Evolutionary conservation across 164 flowering plant species (phyloP).

Genomic region (Tetrastigma voinierianum): DNA sequence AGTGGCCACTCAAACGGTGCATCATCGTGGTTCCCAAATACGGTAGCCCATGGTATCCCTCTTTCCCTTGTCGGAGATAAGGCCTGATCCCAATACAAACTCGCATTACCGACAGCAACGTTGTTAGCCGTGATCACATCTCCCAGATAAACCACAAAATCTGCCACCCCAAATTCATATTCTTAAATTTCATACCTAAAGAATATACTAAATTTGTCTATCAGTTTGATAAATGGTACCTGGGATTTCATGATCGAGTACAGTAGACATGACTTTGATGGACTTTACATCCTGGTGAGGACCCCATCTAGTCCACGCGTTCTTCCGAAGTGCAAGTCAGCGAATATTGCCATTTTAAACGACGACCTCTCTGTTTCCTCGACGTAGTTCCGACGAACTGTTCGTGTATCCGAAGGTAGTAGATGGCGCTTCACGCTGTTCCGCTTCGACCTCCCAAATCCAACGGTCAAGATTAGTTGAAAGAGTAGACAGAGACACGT

Average conservation of each 20-base stretch:
- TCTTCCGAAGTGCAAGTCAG: conserved; percentile 83
- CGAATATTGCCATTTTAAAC: too few relatives aligned
- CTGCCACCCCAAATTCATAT: conserved; percentile 33
- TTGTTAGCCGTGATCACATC: conserved; percentile 90
- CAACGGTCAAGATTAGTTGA: conserved; percentile 3
- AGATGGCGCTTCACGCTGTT: neutral
- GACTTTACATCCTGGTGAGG: conserved; percentile 71
- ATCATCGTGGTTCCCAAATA: conserved; percentile 93
- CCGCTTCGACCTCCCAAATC: neutral
- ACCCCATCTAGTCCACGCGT: conserved; percentile 88
- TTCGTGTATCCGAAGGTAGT: too few relatives aligned
- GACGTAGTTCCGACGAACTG: conserved; percentile 11
- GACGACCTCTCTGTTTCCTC: conserved; percentile 27
- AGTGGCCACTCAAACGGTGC: conserved; percentile 80
- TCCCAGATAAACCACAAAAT: conserved; percentile 83
- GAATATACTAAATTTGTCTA: neutral
- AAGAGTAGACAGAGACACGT: conserved; percentile 1
- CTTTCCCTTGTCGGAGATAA: conserved; percentile 58
- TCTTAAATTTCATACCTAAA: neutral
- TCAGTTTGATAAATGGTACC: conserved; percentile 78
- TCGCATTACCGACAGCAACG: conserved; percentile 64
- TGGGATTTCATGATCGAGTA: conserved; percentile 71
- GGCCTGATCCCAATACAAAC: conserved; percentile 85
- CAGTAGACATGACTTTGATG: conserved; percentile 53
- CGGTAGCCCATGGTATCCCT: conserved; percentile 75